phyloP scores from a whole-genome alignment of 2,329 filamentous ascomycete species.

The Hymenoscyphus linearis region DNA sequence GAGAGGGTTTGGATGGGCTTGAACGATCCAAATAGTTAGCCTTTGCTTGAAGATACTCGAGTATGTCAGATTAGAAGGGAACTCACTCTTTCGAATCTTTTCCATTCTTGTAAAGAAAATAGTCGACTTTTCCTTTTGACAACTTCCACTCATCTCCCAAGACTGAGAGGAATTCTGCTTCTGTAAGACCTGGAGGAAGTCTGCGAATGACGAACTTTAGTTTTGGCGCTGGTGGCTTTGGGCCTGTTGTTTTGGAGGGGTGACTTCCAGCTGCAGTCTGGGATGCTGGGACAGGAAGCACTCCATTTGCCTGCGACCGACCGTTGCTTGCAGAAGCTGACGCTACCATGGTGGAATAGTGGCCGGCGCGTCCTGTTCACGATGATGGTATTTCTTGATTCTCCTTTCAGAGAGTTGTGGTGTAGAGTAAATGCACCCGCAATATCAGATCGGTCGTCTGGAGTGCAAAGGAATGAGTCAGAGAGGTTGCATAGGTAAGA shows the following conservation, averaged over 20 bases:
- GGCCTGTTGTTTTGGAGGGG: conserved; percentile 35
- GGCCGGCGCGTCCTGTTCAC: neutral
- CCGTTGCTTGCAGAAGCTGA: conserved; percentile 25
- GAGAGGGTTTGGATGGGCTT: conserved; percentile 79
- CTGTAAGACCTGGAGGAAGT: conserved; percentile 78
- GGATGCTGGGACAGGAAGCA: conserved; percentile 44
- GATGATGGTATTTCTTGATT: neutral
- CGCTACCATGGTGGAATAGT: conserved; percentile 19
- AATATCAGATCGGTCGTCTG: neutral
- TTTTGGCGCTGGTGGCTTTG: conserved; percentile 47
- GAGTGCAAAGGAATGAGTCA: neutral
- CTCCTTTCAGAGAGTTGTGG: neutral
- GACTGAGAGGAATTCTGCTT: conserved; percentile 66
- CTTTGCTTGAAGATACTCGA: neutral
- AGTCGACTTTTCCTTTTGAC: conserved; percentile 79
- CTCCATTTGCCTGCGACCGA: conserved; percentile 43
- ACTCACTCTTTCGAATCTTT: conserved; percentile 81
- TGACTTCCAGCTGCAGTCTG: conserved; percentile 35
- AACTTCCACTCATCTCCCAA: conserved; percentile 77
- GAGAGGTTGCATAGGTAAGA: too few species aligned
- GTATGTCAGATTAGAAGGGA: neutral
- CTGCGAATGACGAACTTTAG: conserved; percentile 82
- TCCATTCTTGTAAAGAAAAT: conserved; percentile 66
- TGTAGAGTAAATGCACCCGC: neutral
- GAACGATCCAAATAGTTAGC: conserved; percentile 10